phyloP scores from a whole-genome alignment of 1,139 yeast species.

The Diutina sp. region DNA sequence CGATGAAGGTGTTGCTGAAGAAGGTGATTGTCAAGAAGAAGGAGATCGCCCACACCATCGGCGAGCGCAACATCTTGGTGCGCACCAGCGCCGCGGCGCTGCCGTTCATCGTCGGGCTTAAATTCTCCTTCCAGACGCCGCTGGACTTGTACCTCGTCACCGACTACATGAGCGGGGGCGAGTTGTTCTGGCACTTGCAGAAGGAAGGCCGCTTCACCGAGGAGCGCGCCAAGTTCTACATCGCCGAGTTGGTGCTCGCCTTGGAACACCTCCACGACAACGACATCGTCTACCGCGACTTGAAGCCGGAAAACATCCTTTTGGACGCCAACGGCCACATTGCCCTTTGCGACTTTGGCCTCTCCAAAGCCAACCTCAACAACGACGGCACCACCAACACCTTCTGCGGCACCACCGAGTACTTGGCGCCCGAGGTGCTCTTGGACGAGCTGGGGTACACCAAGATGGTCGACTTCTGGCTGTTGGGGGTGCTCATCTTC shows the following conservation, averaged over 20 bases:
- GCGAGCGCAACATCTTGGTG: constrained; percentile 87
- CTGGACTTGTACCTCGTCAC: constrained; percentile 85
- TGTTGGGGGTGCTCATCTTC: constrained; percentile 66
- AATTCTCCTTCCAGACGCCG: constrained; percentile 92
- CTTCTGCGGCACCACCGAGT: constrained; percentile 95
- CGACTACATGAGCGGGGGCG: constrained; percentile 98
- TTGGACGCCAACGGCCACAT: constrained; percentile 95
- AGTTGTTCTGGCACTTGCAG: constrained; percentile 93
- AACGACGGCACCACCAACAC: constrained; percentile 91
- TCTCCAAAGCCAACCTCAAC: constrained; percentile 82
- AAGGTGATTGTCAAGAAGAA: constrained; percentile 92
- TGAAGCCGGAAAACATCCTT: constrained; percentile 88
- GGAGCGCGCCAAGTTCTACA: constrained; percentile 88
- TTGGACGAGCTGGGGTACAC: constrained; percentile 78
- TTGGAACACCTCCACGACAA: constrained; percentile 86
- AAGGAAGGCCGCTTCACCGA: constrained; percentile 90
- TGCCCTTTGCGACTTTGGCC: constrained; percentile 92
- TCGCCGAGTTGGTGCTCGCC: constrained; percentile 88
- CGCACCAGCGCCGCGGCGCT: constrained; percentile 72
- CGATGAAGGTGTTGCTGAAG: constrained; percentile 92
- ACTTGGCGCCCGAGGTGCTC: constrained; percentile 70
- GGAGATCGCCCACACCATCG: constrained; percentile 95
- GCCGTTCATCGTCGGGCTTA: constrained; percentile 86
- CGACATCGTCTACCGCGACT: constrained; percentile 87
- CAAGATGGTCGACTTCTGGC: constrained; percentile 83